A percentile compares a stretch with the other conserved stretches of the same genome.
phyloP scores from a whole-genome alignment of 1,284 basidiomycete genomes.

The Volvariella surrecta region DNA sequence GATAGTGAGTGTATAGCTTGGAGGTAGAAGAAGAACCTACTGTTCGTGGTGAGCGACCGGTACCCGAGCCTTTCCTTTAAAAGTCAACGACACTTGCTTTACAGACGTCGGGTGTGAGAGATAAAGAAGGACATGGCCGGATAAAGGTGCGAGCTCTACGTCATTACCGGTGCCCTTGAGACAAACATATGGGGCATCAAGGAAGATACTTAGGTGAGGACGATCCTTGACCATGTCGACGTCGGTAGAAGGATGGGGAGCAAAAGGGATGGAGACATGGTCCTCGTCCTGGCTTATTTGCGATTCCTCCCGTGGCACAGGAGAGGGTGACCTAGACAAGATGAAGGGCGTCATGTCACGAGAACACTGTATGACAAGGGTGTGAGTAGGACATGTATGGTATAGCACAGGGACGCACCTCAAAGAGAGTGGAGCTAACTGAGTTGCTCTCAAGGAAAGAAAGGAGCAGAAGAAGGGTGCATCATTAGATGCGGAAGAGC shows the following conservation, averaged over 20 bases:
- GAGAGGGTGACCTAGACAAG: constrained; percentile 5
- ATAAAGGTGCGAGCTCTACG: constrained; percentile 69
- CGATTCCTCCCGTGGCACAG: background rate
- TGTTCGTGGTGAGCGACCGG: constrained; percentile 54
- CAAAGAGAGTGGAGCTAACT: constrained; percentile 1
- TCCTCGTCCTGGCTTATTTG: background rate
- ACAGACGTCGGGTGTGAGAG: constrained; percentile 77
- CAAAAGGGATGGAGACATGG: constrained; percentile 3
- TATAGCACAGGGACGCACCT: constrained; percentile 1
- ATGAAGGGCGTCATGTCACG: constrained; percentile 1
- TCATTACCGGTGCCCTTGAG: constrained; percentile 79
- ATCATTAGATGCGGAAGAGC: too few species aligned
- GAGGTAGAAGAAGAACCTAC: constrained; percentile 36
- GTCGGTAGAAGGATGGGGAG: constrained; percentile 4
- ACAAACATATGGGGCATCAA: constrained; percentile 61
- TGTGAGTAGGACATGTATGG: background rate
- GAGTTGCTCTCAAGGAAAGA: background rate
- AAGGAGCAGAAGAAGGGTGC: too few species aligned
- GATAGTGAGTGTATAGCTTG: constrained; percentile 4
- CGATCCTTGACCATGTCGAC: constrained; percentile 33
- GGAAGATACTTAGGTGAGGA: constrained; percentile 62
- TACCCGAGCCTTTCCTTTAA: constrained; percentile 76
- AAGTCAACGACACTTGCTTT: constrained; percentile 79
- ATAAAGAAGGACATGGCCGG: constrained; percentile 71
- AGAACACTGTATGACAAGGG: background rate